Base-by-base conservation (phyloP, 345 rosid species). In the Dipteronia dyeriana region DNA sequence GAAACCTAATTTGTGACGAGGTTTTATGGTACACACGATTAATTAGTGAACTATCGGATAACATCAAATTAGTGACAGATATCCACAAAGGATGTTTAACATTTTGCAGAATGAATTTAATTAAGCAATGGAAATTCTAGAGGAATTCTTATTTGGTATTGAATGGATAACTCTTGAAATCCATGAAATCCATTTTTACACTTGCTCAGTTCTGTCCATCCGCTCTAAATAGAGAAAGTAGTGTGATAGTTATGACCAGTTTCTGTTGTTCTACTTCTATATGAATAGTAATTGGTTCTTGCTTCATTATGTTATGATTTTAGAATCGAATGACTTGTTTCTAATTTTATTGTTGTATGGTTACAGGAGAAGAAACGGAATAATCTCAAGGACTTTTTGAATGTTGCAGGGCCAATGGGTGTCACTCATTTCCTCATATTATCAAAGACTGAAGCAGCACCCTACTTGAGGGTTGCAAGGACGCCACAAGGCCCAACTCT, bases 401-500 rank as follows among this genome's bases (percentile, higher is more conserved):
- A 94, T 80, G 95, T 96, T 76, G 94, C 97, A 12, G 97, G 98
- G 43, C 98, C 98, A 25, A 94, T 96, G 99, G 98, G 97, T 82
- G 97, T 96, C 23, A 88, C 98, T 0, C 98, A 92, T 85, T 94
- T 96, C 74, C 97, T 96, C 77, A 90, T 94, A 41, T 71, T 96
- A 66, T 85, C 97, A 7, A 94, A 96, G 82, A 92, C 97, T 22
- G 88, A 86, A 0, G 76, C 91, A 70, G 85, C 91, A 12, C 87
- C 97, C 62, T 80, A 86, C 86, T 67, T 92, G 71, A 89, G 91
- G 82, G 96, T 97, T 66, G 98, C 93, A 76, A 94, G 92, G 85
- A 92, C 97, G 7, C 99, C 99, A 12, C 97, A 96, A 82, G 99
- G 99, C 9, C 99, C 98, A 9, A 94, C 99, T 61, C 88, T 94